Evolutionary conservation across 75 land plant species (phyloP).

Genomic region (Pinus albicaulis): DNA sequence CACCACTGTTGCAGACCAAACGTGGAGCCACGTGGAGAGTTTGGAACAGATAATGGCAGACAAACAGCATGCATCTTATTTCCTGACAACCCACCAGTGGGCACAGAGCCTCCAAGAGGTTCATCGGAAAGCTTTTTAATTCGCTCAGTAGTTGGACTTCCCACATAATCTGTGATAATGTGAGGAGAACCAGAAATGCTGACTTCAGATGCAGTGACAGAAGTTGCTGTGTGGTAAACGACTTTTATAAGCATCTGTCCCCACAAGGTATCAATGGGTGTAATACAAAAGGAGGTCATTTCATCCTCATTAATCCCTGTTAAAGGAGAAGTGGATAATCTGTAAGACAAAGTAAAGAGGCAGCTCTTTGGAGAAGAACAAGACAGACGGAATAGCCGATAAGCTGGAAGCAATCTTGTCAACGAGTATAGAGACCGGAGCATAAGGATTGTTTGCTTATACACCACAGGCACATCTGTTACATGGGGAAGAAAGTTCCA

Average conservation of each 20-base stretch:
- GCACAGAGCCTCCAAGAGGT: no score
- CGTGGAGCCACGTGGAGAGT: no score
- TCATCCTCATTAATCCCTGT: constrained; percentile 49
- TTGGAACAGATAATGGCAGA: no score
- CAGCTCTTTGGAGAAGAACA: constrained; percentile 40
- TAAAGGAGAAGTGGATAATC: constrained; percentile 59
- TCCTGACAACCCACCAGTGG: no score
- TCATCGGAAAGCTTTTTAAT: no score
- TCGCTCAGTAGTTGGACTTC: constrained; percentile 88
- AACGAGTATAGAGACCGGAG: constrained; percentile 66
- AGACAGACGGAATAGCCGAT: constrained; percentile 50
- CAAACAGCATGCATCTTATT: no score
- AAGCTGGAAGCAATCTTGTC: constrained; percentile 71
- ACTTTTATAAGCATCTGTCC: constrained; percentile 66
- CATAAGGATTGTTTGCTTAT: constrained; percentile 70
- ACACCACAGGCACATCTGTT: constrained; percentile 32
- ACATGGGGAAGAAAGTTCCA: neutral
- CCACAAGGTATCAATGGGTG: constrained; percentile 66
- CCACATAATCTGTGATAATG: constrained; percentile 90
- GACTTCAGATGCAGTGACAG: constrained; percentile 60
- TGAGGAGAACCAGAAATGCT: constrained; percentile 48
- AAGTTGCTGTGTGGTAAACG: constrained; percentile 46
- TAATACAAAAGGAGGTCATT: constrained; percentile 42
- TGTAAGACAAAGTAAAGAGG: constrained; percentile 58
- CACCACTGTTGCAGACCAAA: no score